Evolutionary conservation across 2,329 filamentous ascomycete genomes (phyloP).

Genomic region (Claviceps sp.): DNA sequence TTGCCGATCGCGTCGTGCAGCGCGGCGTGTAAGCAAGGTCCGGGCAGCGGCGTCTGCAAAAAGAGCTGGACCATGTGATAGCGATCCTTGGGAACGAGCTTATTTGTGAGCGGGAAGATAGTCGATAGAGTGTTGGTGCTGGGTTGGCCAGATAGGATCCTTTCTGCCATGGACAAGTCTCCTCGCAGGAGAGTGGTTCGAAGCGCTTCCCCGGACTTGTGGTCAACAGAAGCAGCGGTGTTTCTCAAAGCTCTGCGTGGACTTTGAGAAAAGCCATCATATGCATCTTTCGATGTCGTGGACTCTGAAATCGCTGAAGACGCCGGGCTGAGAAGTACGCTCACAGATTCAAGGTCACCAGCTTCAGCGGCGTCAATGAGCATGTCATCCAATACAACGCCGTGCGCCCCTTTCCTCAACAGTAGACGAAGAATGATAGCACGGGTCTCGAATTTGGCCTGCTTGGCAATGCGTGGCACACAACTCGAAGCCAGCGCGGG

Average conservation of each 20-base stretch:
- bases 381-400: slow-evolving; percentile 31
- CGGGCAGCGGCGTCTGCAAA: slow-evolving; percentile 32
- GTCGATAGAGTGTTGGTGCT: slow-evolving; percentile 31
- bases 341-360: slow-evolving; percentile 32
- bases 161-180: slow-evolving; percentile 29
- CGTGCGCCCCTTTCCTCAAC: slow-evolving; percentile 36
- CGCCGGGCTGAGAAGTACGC: slow-evolving; percentile 34
- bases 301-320: slow-evolving; percentile 31
- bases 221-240: slow-evolving; percentile 37
- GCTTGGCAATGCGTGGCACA: slow-evolving; percentile 33
- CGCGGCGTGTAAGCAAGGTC: slow-evolving; percentile 32
- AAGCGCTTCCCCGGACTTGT: slow-evolving; percentile 37
- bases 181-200: slow-evolving; percentile 33
- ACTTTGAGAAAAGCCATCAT: slow-evolving; percentile 10
- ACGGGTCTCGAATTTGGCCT: slow-evolving; percentile 31
- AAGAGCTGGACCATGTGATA: slow-evolving; percentile 37
- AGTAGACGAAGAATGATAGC: slow-evolving; percentile 30
- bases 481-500: slow-evolving; percentile 35
- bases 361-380: slow-evolving; percentile 35
- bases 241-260: slow-evolving; percentile 23
- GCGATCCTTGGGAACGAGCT: slow-evolving; percentile 27
- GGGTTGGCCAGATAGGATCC: slow-evolving; percentile 34
- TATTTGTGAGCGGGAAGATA: slow-evolving; percentile 34
- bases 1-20: slow-evolving; percentile 40
- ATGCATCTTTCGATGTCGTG: slow-evolving; percentile 6